A percentile compares a stretch with the other conserved stretches of the same genome.
phyloP scores from a whole-genome alignment of 2,329 filamentous ascomycete species.

The Didymella pomorum region DNA sequence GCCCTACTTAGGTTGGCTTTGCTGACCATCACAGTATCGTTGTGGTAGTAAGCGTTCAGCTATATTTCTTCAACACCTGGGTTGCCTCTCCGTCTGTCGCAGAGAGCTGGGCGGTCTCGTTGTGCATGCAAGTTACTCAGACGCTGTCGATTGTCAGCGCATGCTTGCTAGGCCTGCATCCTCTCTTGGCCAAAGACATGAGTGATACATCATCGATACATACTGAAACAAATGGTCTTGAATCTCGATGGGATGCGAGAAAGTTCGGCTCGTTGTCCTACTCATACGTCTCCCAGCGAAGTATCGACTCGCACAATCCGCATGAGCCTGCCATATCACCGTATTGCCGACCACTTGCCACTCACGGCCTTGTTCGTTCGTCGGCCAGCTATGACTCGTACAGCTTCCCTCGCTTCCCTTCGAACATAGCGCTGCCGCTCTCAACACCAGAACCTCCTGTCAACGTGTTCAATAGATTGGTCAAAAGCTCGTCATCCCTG shows the following conservation, averaged over 20 bases:
- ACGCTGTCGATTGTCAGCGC: slow-evolving; percentile 42
- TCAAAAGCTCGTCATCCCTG: slow-evolving; percentile 16
- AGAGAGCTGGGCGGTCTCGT: slow-evolving; percentile 29
- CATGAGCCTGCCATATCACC: slow-evolving; percentile 13
- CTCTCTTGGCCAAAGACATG: slow-evolving; percentile 18
- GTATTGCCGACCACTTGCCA: slow-evolving; percentile 41
- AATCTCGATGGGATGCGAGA: neutral
- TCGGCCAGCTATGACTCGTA: slow-evolving; percentile 33
- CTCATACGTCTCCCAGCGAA: slow-evolving; percentile 1
- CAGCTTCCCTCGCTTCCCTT: slow-evolving; percentile 27
- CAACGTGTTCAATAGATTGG: slow-evolving; percentile 37
- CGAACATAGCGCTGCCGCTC: slow-evolving; percentile 28
- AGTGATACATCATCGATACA: slow-evolving; percentile 1
- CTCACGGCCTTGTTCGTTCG: slow-evolving; percentile 37
- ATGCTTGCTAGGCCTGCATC: slow-evolving; percentile 34
- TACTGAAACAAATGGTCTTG: neutral
- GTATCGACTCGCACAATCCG: neutral
- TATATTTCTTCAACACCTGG: slow-evolving; percentile 35
- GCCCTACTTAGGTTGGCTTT: neutral
- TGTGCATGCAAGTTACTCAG: slow-evolving; percentile 41
- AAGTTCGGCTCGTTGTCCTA: slow-evolving; percentile 9
- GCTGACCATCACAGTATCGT: slow-evolving; percentile 31
- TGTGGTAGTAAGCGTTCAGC: slow-evolving; percentile 30
- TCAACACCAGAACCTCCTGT: slow-evolving; percentile 21
- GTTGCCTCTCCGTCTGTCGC: slow-evolving; percentile 23